Percentiles rank a stretch among this genome's conserved stretches.
These are phyloP conservation scores for Bruguiera sexangula DNA, from an alignment of 345 rosid genomes.

Conservation along the genomic window DNA sequence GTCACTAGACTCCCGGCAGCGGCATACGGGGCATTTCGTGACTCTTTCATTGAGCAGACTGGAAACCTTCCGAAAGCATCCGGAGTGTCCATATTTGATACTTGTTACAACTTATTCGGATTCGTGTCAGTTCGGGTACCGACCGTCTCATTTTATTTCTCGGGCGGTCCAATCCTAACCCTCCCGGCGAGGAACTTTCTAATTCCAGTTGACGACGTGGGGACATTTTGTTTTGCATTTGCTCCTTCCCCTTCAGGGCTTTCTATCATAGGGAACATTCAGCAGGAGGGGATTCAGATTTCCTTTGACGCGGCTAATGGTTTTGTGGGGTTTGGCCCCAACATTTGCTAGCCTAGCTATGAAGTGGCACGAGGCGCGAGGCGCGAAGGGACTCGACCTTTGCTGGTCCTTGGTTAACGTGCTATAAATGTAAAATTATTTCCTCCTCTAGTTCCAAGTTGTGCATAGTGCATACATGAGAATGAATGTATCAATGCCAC, in stretches of 20 bases:
- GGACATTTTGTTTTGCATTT: slow-evolving; percentile 91
- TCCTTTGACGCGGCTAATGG: slow-evolving; percentile 91
- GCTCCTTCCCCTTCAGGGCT: slow-evolving; percentile 67
- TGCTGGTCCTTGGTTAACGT: neutral
- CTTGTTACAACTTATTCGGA: slow-evolving; percentile 69
- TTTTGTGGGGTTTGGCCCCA: slow-evolving; percentile 93
- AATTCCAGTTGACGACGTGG: slow-evolving; percentile 79
- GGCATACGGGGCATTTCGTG: slow-evolving; percentile 70
- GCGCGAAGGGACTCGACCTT: too few species aligned
- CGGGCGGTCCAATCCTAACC: slow-evolving; percentile 73
- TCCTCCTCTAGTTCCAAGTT: too few species aligned
- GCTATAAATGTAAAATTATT: too few species aligned
- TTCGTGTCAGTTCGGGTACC: slow-evolving; percentile 84
- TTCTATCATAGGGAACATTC: slow-evolving; percentile 92
- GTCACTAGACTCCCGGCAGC: slow-evolving; percentile 72
- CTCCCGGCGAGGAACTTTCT: slow-evolving; percentile 84
- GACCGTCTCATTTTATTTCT: slow-evolving; percentile 80
- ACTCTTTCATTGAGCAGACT: slow-evolving; percentile 57
- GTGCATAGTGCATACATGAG: too few species aligned
- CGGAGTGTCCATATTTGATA: slow-evolving; percentile 81
- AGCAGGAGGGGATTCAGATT: slow-evolving; percentile 92
- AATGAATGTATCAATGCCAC: too few species aligned
- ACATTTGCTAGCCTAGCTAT: slow-evolving; percentile 44
- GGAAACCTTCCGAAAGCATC: slow-evolving; percentile 73
- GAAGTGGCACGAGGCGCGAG: neutral